Evolutionary conservation across 768 basidiomycete genomes (phyloP).

Genomic region (Mrakia frigida): DNA sequence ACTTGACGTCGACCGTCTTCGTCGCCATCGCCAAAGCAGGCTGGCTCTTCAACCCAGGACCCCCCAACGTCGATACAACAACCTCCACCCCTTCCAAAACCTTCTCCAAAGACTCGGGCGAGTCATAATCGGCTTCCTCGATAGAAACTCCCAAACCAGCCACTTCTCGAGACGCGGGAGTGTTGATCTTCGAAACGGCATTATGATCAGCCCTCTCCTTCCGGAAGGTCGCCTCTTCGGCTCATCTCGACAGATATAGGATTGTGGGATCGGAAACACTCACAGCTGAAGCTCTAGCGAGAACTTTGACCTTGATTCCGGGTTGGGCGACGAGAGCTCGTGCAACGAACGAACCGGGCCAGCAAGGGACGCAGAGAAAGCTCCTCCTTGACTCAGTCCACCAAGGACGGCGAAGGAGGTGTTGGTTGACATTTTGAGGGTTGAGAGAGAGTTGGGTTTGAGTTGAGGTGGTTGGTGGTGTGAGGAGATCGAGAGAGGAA

Average conservation of each 20-base stretch:
- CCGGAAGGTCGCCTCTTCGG: no score
- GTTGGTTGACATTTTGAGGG: not conserved
- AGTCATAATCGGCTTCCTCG: not conserved
- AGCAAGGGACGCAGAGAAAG: not conserved
- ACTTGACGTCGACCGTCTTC: not conserved
- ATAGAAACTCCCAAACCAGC: not conserved
- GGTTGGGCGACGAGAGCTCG: not conserved
- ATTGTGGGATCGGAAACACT: not conserved
- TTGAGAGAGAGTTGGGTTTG: no score
- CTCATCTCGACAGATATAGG: not conserved
- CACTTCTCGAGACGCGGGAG: not conserved
- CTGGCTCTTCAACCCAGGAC: not conserved
- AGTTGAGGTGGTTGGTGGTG: no score
- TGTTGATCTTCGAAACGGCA: not conserved
- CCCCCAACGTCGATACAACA: not conserved
- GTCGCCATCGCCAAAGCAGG: not conserved
- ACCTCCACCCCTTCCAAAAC: not conserved
- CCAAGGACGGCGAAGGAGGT: not conserved
- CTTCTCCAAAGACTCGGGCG: not conserved
- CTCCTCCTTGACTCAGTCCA: not conserved
- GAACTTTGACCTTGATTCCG: not conserved
- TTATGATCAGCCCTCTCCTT: no score
- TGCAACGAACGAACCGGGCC: not conserved
- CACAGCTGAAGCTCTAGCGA: not conserved
- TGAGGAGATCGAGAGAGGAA: no score